Evolutionary conservation across 2,329 filamentous ascomycete genomes (phyloP).

Genomic region (Colletotrichum eleusines): DNA sequence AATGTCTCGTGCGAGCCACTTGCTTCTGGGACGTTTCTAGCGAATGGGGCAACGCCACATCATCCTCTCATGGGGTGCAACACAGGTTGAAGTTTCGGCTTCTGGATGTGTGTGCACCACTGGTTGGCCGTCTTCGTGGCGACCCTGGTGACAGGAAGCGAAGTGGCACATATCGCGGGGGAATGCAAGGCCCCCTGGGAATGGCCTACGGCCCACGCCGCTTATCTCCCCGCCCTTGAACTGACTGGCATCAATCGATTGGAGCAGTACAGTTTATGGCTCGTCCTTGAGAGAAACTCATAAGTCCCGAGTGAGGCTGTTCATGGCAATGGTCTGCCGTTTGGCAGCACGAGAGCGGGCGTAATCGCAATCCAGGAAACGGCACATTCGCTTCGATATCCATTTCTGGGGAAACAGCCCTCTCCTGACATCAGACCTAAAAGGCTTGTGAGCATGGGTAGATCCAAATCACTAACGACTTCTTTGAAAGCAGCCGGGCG

Average conservation of each 20-base stretch:
- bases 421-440: background rate
- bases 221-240: background rate
- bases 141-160: background rate
- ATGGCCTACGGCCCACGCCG: background rate
- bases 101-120: background rate
- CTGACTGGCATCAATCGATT: background rate
- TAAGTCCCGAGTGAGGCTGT: background rate
- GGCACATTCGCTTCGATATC: background rate
- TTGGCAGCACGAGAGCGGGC: background rate
- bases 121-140: background rate
- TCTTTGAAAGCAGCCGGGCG: background rate
- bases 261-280: too few species aligned
- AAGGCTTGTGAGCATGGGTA: background rate
- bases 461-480: background rate
- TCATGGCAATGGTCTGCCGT: background rate
- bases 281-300: background rate
- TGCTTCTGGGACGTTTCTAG: background rate
- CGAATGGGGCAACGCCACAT: conserved; percentile 25
- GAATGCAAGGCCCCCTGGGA: background rate
- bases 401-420: background rate
- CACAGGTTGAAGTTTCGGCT: background rate
- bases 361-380: background rate
- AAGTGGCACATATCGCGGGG: background rate
- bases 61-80: background rate
- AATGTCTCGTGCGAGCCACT: background rate